These are phyloP conservation scores for Ephemerocybe angulata DNA, from an alignment of 768 basidiomycete species.

Conservation along the genomic window DNA sequence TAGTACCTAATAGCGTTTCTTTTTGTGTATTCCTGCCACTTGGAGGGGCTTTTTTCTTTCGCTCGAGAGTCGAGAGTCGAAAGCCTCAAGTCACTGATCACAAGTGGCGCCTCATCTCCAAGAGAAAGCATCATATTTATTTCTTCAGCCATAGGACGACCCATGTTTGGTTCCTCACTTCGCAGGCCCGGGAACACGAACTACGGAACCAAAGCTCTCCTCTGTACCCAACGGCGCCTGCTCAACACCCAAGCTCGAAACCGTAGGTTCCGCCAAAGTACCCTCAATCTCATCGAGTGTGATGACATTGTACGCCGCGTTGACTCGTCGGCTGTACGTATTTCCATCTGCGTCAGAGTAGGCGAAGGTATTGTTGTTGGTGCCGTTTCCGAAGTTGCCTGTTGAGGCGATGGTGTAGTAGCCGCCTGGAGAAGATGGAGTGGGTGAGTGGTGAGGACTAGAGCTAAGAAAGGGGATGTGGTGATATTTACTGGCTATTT, in stretches of 20 bases:
- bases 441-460: neutral
- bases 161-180: too few species aligned
- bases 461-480: neutral
- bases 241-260: too few species aligned
- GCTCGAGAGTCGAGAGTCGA: neutral
- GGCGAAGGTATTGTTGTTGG: conserved; percentile 62
- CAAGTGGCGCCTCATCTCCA: too few species aligned
- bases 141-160: too few species aligned
- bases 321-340: conserved; percentile 58
- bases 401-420: conserved; percentile 42
- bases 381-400: conserved; percentile 63
- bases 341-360: conserved; percentile 60
- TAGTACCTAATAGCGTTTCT: conserved; percentile 21
- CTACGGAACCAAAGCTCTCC: too few species aligned
- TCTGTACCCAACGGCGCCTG: too few species aligned
- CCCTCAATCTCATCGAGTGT: conserved; percentile 57
- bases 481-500: conserved; percentile 53
- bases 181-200: too few species aligned
- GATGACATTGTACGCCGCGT: conserved; percentile 59
- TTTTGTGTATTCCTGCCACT: too few species aligned
- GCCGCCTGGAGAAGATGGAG: conserved; percentile 42
- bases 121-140: too few species aligned
- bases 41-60: too few species aligned
- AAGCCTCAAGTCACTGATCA: too few species aligned
- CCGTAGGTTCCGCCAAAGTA: too few species aligned